Percentiles rank a stretch among this genome's conserved stretches.
Conservation (phyloP, 2,329 filamentous ascomycete genomes). For the Balansia obtecta region DNA sequence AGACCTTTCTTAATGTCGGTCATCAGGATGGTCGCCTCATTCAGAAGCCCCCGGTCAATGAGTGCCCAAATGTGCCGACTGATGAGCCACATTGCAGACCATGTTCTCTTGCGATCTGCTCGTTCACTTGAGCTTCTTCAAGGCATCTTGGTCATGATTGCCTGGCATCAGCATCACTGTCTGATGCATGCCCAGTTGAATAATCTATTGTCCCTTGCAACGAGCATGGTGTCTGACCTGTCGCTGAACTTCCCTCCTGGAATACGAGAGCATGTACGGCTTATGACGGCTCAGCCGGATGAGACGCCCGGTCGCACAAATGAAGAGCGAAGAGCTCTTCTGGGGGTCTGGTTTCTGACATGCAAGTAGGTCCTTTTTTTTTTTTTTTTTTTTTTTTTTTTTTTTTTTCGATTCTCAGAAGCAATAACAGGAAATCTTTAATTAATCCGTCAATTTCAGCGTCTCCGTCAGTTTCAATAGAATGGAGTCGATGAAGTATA, state of each 20-base stretch:
- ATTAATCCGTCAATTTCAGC: constrained; percentile 13
- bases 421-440: background rate
- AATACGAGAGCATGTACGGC: constrained; percentile 27
- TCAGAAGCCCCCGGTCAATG: constrained; percentile 34
- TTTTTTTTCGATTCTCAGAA: background rate
- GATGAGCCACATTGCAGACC: constrained; percentile 32
- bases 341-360: constrained; percentile 42
- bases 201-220: constrained; percentile 35
- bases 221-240: constrained; percentile 34
- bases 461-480: constrained; percentile 29
- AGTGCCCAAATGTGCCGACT: constrained; percentile 36
- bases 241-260: constrained; percentile 30
- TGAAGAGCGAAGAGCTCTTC: constrained; percentile 38
- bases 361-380: constrained; percentile 30
- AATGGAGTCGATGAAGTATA: constrained; percentile 37
- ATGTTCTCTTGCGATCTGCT: constrained; percentile 36
- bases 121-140: constrained; percentile 37
- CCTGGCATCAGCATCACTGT: constrained; percentile 43
- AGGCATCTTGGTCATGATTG: constrained; percentile 34
- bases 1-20: constrained; percentile 36
- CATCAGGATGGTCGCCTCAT: constrained; percentile 37
- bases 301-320: constrained; percentile 28
- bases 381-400: no score
- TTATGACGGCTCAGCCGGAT: constrained; percentile 29
- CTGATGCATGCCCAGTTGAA: constrained; percentile 39